These are phyloP conservation scores for Verticillium longisporum DNA, from an alignment of 2,329 filamentous ascomycete genomes.

Conservation along the genomic window DNA sequence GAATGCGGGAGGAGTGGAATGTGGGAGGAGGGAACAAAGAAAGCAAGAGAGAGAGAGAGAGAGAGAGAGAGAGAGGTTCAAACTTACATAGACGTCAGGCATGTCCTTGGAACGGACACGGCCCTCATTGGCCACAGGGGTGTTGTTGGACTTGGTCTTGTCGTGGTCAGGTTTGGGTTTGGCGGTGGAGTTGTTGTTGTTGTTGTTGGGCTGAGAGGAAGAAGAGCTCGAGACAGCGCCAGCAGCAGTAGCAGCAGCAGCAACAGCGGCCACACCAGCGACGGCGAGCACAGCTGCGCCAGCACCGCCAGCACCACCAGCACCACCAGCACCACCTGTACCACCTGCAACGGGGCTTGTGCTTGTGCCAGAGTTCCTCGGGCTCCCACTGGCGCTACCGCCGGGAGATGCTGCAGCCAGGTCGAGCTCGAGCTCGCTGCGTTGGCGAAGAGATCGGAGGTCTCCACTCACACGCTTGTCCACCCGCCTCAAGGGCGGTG, in stretches of 20 bases:
- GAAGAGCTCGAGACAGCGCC: conserved; percentile 4
- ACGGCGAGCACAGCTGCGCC: conserved; percentile 1
- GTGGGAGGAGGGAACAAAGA: not conserved
- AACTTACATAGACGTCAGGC: conserved; percentile 86
- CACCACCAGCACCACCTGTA: not conserved
- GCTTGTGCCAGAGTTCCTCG: not conserved
- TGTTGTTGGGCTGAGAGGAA: not conserved
- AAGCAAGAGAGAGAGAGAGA: too few species aligned
- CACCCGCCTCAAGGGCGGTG: conserved; percentile 65
- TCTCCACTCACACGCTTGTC: conserved; percentile 68
- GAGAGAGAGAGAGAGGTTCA: not conserved
- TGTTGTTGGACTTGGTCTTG: conserved; percentile 20
- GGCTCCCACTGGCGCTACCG: not conserved
- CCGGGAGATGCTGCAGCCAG: conserved; percentile 8
- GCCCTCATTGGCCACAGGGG: conserved; percentile 79
- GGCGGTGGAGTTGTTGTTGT: conserved; percentile 3
- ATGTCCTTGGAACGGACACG: conserved; percentile 79
- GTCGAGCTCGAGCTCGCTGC: conserved; percentile 19
- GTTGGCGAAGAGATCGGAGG: conserved; percentile 62
- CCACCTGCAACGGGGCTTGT: conserved; percentile 4
- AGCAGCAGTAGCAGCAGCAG: conserved; percentile 8
- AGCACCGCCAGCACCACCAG: not conserved
- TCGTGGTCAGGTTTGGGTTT: conserved; percentile 1
- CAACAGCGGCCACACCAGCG: conserved; percentile 10
- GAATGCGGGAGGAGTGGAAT: not conserved